These are phyloP conservation scores for Tremellales sp. DNA, from an alignment of 1,284 basidiomycete genomes.

Conservation along the genomic window DNA sequence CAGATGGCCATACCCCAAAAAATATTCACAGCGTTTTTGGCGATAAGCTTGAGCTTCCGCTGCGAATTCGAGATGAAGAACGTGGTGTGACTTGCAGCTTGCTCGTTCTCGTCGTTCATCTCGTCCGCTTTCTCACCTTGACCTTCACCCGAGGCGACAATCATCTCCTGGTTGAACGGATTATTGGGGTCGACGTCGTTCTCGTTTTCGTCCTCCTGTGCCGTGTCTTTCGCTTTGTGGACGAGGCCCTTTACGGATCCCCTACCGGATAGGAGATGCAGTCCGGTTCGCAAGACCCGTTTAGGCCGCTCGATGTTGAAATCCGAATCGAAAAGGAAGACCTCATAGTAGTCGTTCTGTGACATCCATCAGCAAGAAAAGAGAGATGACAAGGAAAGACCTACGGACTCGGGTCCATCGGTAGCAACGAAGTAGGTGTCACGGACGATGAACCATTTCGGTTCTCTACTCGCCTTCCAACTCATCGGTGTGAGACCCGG, in stretches of 20 bases:
- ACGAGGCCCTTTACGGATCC: constrained; percentile 11
- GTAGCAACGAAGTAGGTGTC: constrained; percentile 89
- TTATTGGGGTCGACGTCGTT: constrained; percentile 30
- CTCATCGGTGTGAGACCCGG: constrained; percentile 45
- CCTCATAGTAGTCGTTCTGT: constrained; percentile 78
- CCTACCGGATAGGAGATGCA: constrained; percentile 35
- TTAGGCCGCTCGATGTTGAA: constrained; percentile 70
- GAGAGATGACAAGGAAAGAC: constrained; percentile 18
- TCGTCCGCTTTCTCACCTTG: constrained; percentile 23
- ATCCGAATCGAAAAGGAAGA: constrained; percentile 87
- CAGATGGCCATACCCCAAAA: background rate
- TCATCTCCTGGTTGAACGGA: constrained; percentile 29
- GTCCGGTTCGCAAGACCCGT: constrained; percentile 43
- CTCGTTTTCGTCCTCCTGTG: constrained; percentile 9
- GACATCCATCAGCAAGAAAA: background rate
- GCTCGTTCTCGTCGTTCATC: constrained; percentile 29
- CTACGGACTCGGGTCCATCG: constrained; percentile 79
- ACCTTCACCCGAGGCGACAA: constrained; percentile 29
- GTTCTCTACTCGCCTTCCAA: constrained; percentile 67
- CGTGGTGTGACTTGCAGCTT: constrained; percentile 63
- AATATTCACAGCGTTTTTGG: constrained; percentile 70
- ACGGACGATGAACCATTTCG: constrained; percentile 88
- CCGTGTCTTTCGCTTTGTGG: constrained; percentile 10
- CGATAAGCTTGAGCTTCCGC: constrained; percentile 78
- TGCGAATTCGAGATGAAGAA: constrained; percentile 94